Base-by-base conservation (phyloP, 441 rosid genomes). In the Bocquillonia castaneifolia region DNA sequence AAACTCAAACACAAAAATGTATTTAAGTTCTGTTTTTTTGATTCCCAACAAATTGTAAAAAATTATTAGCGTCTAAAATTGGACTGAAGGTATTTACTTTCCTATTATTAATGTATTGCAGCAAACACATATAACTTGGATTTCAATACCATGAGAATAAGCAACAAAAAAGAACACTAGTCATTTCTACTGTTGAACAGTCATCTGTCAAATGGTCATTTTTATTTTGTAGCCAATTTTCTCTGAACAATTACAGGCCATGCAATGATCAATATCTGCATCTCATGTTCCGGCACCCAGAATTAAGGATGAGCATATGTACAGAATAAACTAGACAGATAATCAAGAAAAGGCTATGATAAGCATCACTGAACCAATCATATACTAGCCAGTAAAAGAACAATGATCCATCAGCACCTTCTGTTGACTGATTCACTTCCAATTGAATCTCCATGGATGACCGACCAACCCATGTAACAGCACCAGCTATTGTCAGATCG, bases 371-470 rank as follows among this genome's bases (percentile, higher is more conserved):
- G 26, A 57, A 17, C n/a, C 31, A 40, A 59, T 36, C 15, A 44
- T 6, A 51, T 20, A 47, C 47, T 48, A 47, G 47, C 31, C 48
- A 26, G 50, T 14, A 37, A 59, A 18, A 52, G 37, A 10, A 39
- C 8, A 39, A 39, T 2, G 28, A 40, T 28, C 25, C 23, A 36
- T 51, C 28, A 25, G 32, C 74, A 84, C 88, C 88, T 77, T 79
- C 51, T 18, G 67, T 36, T 58, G 75, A 62, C 67, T 89, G 93
- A 75, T 77, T 80, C 57, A 91, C 96, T 72, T 91, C 88, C 48
- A 91, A 82, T 63, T 89, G 96, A 80, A 89, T 79, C 72, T 91
- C 94, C 32, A 91, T 86, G 12, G 96, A 91, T n/a, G 97, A 89
- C 50, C 84, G 80, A 6, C 97, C 97, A 63, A 91, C 96, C 97